Conservation (phyloP, 2,329 filamentous ascomycete species). For the Microsporum canis region DNA sequence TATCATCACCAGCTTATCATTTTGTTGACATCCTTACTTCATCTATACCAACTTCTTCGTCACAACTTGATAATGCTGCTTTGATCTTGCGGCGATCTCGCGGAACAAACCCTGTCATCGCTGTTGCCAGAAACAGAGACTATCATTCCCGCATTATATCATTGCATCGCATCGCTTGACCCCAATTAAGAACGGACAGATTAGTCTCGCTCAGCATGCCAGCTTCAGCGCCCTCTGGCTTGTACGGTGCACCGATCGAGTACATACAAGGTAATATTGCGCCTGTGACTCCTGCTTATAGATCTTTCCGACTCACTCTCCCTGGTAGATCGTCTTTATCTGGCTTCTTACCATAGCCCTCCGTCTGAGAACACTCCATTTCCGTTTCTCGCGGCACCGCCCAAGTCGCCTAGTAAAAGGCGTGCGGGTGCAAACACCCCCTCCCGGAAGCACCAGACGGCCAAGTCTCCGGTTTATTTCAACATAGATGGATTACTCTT, state of each 20-base stretch:
- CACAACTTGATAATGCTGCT: conserved; percentile 2
- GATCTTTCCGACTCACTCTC: neutral
- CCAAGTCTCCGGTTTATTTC: conserved; percentile 66
- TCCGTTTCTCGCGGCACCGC: conserved; percentile 55
- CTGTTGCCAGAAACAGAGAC: neutral
- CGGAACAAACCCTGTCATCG: conserved; percentile 7
- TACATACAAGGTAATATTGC: conserved; percentile 71
- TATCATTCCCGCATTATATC: neutral
- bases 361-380: conserved; percentile 76
- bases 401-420: conserved; percentile 63
- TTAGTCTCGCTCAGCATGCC: conserved; percentile 30
- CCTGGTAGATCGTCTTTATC: conserved; percentile 65
- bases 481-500: conserved; percentile 83
- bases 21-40: neutral
- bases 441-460: conserved; percentile 40
- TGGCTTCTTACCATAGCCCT: conserved; percentile 77
- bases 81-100: conserved; percentile 6
- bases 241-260: conserved; percentile 82
- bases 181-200: conserved; percentile 1
- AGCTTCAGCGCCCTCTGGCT: conserved; percentile 42
- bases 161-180: neutral
- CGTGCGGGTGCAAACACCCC: conserved; percentile 46
- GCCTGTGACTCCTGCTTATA: neutral
- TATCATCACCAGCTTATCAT: neutral
- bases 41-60: neutral